Evolutionary conservation across 768 basidiomycete species (phyloP).

Genomic region (Boletus speciosus): DNA sequence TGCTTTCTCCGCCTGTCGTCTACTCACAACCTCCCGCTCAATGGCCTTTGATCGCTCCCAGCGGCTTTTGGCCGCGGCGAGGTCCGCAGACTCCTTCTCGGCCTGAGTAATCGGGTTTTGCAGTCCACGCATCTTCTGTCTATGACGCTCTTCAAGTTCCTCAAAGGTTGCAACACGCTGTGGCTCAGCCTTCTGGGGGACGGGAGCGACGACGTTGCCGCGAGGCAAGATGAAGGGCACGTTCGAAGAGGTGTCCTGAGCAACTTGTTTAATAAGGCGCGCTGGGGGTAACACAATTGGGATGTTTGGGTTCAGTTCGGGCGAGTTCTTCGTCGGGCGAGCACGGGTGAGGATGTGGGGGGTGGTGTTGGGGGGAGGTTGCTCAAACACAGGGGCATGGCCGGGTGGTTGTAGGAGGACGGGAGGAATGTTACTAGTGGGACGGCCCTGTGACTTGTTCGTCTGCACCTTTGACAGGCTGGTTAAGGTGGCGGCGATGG

Average conservation of each 20-base stretch:
- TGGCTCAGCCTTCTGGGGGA: slow-evolving; percentile 47
- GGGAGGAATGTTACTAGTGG: slow-evolving; percentile 23
- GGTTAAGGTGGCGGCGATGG: slow-evolving; percentile 26
- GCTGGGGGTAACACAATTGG: slow-evolving; percentile 32
- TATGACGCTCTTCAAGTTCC: slow-evolving; percentile 81
- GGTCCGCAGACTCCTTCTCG: slow-evolving; percentile 70
- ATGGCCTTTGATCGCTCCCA: slow-evolving; percentile 77
- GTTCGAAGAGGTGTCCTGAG: slow-evolving; percentile 34
- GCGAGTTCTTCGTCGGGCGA: slow-evolving; percentile 16
- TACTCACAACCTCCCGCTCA: slow-evolving; percentile 72
- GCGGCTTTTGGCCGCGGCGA: slow-evolving; percentile 70
- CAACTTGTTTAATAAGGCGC: slow-evolving; percentile 33
- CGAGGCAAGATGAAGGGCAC: slow-evolving; percentile 46
- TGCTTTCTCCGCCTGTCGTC: slow-evolving; percentile 69
- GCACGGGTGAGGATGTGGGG: slow-evolving; percentile 25
- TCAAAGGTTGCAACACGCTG: slow-evolving; percentile 76
- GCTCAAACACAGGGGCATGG: slow-evolving; percentile 27
- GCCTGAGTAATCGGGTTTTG: slow-evolving; percentile 84
- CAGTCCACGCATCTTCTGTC: slow-evolving; percentile 76
- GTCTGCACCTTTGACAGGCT: slow-evolving; percentile 5
- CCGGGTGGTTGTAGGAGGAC: slow-evolving; percentile 31
- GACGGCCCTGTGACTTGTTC: slow-evolving; percentile 20
- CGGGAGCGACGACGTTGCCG: slow-evolving; percentile 35
- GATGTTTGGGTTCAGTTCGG: slow-evolving; percentile 26
- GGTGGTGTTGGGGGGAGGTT: slow-evolving; percentile 12